Evolutionary conservation across 2,329 filamentous ascomycete species (phyloP).

Genomic region (Fusarium pseudocircinatum): DNA sequence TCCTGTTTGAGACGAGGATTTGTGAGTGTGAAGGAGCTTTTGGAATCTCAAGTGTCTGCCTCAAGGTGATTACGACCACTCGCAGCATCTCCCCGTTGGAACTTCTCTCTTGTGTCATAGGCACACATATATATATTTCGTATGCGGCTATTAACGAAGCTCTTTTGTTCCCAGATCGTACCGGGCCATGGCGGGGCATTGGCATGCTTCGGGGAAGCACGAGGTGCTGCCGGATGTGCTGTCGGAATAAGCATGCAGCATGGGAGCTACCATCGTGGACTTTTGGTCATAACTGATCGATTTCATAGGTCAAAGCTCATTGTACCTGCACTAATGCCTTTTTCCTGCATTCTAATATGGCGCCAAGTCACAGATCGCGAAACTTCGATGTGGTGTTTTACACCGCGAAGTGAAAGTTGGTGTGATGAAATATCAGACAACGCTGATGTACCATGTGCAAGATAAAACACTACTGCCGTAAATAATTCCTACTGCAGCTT

Average conservation of each 20-base stretch:
- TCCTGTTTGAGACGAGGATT: neutral
- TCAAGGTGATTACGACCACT: neutral
- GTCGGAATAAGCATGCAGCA: constrained; percentile 39
- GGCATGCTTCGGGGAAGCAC: constrained; percentile 39
- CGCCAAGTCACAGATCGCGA: constrained; percentile 10
- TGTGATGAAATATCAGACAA: neutral
- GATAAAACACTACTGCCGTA: neutral
- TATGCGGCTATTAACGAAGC: neutral
- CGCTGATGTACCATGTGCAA: too few relatives aligned
- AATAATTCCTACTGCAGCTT: neutral
- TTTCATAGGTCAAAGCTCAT: constrained; percentile 21
- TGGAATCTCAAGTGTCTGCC: neutral
- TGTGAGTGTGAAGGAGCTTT: neutral
- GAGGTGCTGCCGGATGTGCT: constrained; percentile 36
- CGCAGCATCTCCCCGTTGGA: neutral
- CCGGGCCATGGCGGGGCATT: constrained; percentile 34
- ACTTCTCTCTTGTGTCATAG: neutral
- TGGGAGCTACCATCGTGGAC: constrained; percentile 24
- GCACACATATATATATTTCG: neutral
- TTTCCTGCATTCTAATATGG: constrained; percentile 31
- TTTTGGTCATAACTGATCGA: constrained; percentile 14
- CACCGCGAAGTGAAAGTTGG: neutral
- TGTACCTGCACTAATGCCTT: constrained; percentile 39
- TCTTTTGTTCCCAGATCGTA: constrained; percentile 10
- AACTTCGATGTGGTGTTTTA: neutral